Base-by-base conservation (phyloP, 2,329 filamentous ascomycete genomes). In the Teratosphaeriaceae sp. region DNA sequence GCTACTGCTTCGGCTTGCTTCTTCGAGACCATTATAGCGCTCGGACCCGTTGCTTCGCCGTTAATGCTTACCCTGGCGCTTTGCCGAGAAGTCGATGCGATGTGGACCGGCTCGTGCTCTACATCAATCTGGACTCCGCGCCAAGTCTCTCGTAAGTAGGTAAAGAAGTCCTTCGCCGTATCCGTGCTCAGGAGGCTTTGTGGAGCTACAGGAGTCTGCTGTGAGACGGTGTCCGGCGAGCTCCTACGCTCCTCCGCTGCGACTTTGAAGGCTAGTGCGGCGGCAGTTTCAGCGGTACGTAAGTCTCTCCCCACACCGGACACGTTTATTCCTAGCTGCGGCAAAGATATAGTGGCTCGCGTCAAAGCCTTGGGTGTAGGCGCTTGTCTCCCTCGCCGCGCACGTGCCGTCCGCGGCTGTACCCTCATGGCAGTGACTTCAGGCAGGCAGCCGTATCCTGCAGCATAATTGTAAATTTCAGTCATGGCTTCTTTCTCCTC, bases 391-490 rank as follows among this genome's bases (percentile, higher is more conserved):
- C 26, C 26, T 5, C 7, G 12, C 16, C 38, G 31, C n/a, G 19
- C 19, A 15, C 29, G 26, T 22, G 9, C 12, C 8, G 38, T 11
- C 19, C 29, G 16, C 16, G 29, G n/a, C 29, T 41, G 26, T 21
- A 34, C 26, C 18, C 40, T 40, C 24, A 26, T n/a, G 29, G 34
- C 8, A 45, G 27, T 23, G 44, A 59, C 52, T 11, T 40, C 20
- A 5, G 68, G 68, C 15, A 66, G 45, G 2, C 51, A 42, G 27
- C 63, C 64, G 45, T 62, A 67, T 21, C 60, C 54, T 2, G 67
- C 66, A 26, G 65, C 65, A 52, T 68, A 69, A 44, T 69, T 65
- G 52, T 66, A 70, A 16, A 71, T 58, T 13, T 59, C 57, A 18
- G 49, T 16, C 30, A 53, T 57, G 8, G 54, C 53, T 38, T 58